Evolutionary conservation across 148 eudicot species (phyloP).

Genomic region (Salicornia ramosissima): DNA sequence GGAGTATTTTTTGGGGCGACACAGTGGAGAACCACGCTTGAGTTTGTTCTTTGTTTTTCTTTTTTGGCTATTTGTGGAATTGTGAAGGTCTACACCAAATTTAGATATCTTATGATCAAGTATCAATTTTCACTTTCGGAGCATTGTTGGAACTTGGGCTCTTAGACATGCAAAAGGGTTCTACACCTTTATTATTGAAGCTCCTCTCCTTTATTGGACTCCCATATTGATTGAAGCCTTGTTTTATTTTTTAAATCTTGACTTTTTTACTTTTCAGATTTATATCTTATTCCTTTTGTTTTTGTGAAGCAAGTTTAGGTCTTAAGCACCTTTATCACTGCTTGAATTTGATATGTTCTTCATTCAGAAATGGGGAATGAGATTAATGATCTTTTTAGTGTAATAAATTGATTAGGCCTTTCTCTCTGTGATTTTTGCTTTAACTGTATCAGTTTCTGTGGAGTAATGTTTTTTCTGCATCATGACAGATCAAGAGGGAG

Average conservation of each 20-base stretch:
- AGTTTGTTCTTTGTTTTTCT: no score
- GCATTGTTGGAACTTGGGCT: neutral
- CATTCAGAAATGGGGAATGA: neutral
- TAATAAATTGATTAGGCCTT: neutral
- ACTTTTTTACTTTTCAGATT: neutral
- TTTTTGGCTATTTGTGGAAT: no score
- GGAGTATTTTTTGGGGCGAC: no score
- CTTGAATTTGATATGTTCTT: neutral
- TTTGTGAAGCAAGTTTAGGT: neutral
- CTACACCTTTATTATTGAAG: neutral
- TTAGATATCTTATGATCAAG: neutral
- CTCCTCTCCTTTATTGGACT: neutral
- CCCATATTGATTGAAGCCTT: no score
- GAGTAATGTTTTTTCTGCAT: constrained; percentile 3
- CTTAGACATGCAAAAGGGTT: neutral
- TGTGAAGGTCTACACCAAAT: no score
- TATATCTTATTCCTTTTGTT: no score
- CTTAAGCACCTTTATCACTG: no score
- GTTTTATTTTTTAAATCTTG: neutral
- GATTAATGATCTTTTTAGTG: neutral
- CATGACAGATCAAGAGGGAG: constrained; percentile 89
- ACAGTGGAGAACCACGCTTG: no score
- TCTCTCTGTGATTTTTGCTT: neutral
- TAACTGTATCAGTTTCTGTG: neutral
- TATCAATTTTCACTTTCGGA: neutral